A percentile compares a stretch with the other conserved stretches of the same genome.
phyloP scores from a whole-genome alignment of 2,329 filamentous ascomycete species.

The Didymella exigua region DNA sequence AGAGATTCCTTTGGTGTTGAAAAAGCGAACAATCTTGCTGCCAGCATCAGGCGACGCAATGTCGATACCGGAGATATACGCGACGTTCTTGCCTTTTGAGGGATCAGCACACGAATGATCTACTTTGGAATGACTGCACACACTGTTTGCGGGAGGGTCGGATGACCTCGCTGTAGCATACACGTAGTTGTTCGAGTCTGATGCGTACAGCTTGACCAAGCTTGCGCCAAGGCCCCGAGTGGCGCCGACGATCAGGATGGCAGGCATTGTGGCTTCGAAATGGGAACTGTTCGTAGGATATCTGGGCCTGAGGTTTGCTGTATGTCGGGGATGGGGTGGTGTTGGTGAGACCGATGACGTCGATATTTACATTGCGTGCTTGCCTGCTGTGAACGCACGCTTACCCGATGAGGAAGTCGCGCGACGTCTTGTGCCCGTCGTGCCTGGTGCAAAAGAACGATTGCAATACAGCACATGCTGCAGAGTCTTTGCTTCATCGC shows the following conservation, averaged over 20 bases:
- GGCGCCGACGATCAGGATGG: slow-evolving; percentile 68
- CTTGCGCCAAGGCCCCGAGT: slow-evolving; percentile 71
- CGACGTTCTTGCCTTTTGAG: slow-evolving; percentile 45
- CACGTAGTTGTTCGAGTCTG: slow-evolving; percentile 54
- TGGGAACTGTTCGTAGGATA: not conserved
- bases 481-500: not conserved
- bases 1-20: slow-evolving; percentile 53
- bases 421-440: not conserved
- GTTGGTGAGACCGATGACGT: slow-evolving; percentile 5
- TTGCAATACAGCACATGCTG: not conserved
- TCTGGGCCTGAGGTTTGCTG: not conserved
- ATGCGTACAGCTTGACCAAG: slow-evolving; percentile 63
- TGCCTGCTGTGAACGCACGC: not conserved
- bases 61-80: slow-evolving; percentile 66
- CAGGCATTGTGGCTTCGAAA: slow-evolving; percentile 35
- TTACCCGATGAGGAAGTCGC: slow-evolving; percentile 2
- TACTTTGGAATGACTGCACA: not conserved
- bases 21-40: slow-evolving; percentile 52
- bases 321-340: not conserved
- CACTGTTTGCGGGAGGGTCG: slow-evolving; percentile 48
- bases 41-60: slow-evolving; percentile 46
- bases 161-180: slow-evolving; percentile 64
- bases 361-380: slow-evolving; percentile 13
- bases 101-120: not conserved
- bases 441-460: not conserved